These are phyloP conservation scores for Sphaerobolus stellatus DNA, from an alignment of 1,284 basidiomycete genomes.

Conservation along the genomic window DNA sequence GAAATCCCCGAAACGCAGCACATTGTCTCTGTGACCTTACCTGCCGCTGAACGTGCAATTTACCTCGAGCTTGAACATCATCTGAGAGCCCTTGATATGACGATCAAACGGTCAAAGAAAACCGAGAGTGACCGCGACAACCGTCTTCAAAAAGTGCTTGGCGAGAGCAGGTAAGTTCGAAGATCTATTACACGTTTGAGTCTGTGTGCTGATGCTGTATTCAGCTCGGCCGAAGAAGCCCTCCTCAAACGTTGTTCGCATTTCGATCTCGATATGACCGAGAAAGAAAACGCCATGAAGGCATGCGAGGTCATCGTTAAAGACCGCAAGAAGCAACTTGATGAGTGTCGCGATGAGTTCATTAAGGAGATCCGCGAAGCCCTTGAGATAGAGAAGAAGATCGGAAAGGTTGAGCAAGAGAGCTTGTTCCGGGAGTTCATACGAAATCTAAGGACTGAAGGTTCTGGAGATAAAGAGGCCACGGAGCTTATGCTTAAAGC, in stretches of 20 bases:
- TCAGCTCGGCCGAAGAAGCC: slow-evolving; percentile 84
- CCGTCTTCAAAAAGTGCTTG: slow-evolving; percentile 81
- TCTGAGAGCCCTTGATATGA: slow-evolving; percentile 85
- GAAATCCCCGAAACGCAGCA: slow-evolving; percentile 84
- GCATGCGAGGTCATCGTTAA: slow-evolving; percentile 89
- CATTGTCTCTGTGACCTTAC: slow-evolving; percentile 69
- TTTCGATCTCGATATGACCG: slow-evolving; percentile 80
- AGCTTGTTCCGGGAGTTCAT: slow-evolving; percentile 78
- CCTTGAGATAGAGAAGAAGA: slow-evolving; percentile 63
- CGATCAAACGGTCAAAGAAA: slow-evolving; percentile 80
- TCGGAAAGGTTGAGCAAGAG: slow-evolving; percentile 63
- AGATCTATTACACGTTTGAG: neutral
- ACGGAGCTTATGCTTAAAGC: slow-evolving; percentile 58
- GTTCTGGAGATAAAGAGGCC: slow-evolving; percentile 75
- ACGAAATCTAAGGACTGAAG: slow-evolving; percentile 63
- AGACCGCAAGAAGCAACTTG: slow-evolving; percentile 77
- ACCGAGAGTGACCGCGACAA: slow-evolving; percentile 90
- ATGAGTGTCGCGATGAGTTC: slow-evolving; percentile 77
- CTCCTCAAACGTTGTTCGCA: slow-evolving; percentile 91
- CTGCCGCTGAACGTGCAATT: slow-evolving; percentile 92
- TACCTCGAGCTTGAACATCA: slow-evolving; percentile 97
- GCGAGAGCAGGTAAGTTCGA: slow-evolving; percentile 75
- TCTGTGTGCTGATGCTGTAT: slow-evolving; percentile 13
- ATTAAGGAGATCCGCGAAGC: slow-evolving; percentile 64
- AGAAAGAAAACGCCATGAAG: slow-evolving; percentile 79